Evolutionary conservation across 106 monocot species (phyloP), one percentile per base, ranked within the genome.

Genomic region (Allium sativum): DNA sequence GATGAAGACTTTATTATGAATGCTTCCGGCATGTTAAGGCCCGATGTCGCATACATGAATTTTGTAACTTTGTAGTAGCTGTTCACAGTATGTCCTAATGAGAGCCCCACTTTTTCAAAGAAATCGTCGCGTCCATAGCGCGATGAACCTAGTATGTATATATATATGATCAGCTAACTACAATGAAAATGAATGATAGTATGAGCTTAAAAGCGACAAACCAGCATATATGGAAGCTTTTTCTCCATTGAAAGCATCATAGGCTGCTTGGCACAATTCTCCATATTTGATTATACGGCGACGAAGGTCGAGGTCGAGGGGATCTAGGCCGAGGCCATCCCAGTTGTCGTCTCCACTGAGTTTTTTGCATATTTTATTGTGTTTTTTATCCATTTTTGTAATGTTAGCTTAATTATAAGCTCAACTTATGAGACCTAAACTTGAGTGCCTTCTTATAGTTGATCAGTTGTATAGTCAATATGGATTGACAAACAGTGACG

Each of bases 21-120:
- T 58, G 77, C 84, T 40, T 78, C 81, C 18, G 84, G 86, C 43
- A 90, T 7, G 15, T 57, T 53, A 1, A 90, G 17, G 42, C 77
- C 59, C 8, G 90, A 81, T n/a, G 90, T 87, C 18, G 95, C 95
- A 67, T 90, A 96, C 18, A 96, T 7, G 55, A 71, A 96, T 73
- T 82, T 82, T 0, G 84, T 90, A 21, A 96, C 82, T n/a, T 12
- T 41, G 67, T 94, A 94, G 45, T 68, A 1, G 66, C 58, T 31
- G 71, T 12, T 64, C 50, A 19, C 8, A 67, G 63, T 17, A 87
- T 31, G 31, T 3, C 31, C 31, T 31, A 31, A 31, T 0, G 31
- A 31, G 31, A 31, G 31, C 5, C 31, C 31, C 31, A 50, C 84
- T 67, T 59, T 84, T 21, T 73, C 53, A 59, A 90, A 85, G 18